Percentiles rank a stretch among this genome's conserved stretches.
Evolutionary conservation across 352 stramenopile genomes (phyloP).

Genomic region (Globisporangium viniferum): DNA sequence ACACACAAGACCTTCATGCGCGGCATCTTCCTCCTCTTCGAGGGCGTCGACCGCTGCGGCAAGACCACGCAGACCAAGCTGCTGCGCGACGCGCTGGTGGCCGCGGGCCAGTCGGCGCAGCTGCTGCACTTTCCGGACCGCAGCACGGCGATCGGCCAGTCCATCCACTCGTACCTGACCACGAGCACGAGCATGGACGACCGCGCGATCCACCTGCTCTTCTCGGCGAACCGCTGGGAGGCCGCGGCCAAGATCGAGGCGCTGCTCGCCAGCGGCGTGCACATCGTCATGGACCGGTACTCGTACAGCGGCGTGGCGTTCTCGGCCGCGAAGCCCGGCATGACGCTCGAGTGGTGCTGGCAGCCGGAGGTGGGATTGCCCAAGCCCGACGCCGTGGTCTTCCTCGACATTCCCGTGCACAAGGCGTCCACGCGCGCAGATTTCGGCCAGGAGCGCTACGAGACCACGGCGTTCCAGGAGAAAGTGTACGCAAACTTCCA

Average conservation of each 20-base stretch:
- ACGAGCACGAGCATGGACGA: conserved; percentile 92
- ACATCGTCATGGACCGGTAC: conserved; percentile 97
- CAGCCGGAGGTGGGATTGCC: conserved; percentile 95
- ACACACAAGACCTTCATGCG: conserved; percentile 29
- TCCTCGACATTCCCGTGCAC: conserved; percentile 94
- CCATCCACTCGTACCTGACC: conserved; percentile 97
- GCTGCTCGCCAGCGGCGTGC: conserved; percentile 75
- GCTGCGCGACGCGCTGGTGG: conserved; percentile 67
- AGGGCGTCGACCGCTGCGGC: conserved; percentile 98
- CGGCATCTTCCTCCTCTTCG: conserved; percentile 98
- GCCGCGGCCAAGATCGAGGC: conserved; percentile 69
- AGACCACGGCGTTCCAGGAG: conserved; percentile 86
- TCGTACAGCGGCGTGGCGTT: conserved; percentile 98
- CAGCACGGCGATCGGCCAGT: conserved; percentile 90
- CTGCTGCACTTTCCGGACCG: conserved; percentile 83
- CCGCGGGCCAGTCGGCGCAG: conserved; percentile 25
- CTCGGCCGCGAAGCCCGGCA: conserved; percentile 93
- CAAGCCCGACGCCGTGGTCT: conserved; percentile 96
- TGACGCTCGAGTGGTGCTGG: conserved; percentile 98
- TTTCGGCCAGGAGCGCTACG: conserved; percentile 93
- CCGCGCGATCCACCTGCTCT: conserved; percentile 97
- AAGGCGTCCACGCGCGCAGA: conserved; percentile 88
- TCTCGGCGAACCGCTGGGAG: conserved; percentile 99
- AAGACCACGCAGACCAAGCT: conserved; percentile 99
- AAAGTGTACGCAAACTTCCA: conserved; percentile 84